Evolutionary conservation across 805 yeast species (phyloP), one percentile per base, ranked within the genome.

Genomic region (Suhomyces prunicola): DNA sequence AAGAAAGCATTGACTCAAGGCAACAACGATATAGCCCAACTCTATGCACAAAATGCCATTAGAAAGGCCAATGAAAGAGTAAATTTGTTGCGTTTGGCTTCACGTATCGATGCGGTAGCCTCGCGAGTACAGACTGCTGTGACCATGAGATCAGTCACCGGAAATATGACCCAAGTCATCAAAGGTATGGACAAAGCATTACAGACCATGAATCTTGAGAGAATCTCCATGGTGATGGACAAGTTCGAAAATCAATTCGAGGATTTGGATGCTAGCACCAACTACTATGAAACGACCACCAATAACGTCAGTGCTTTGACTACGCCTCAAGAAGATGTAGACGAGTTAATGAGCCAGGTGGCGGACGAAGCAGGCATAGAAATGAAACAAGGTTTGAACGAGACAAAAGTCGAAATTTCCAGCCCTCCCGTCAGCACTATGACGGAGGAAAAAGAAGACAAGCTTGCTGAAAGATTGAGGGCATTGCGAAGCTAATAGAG

Each of bases 311-410:
- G 89, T 62, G 97, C 97, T 0, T 80, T 88, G 50, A 81, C 88
- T 36, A 92, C 96, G 4, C 98, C 97, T 6, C 97, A 90, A 67
- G 98, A 93, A 53, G 94, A 92, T 57, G 99, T 93, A 35, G 97
- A 94, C 65, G 81, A 87, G 55, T 76, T 93, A 65, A 81, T 93
- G 88, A 90, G 80, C 64, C 90, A 89, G 68, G 92, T 94, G 13
- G 98, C 98, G 0, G 98, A 93, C 67, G 98, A 93, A 67, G 97
- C 97, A 0, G 99, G 99, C 2, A 76, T 94, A 44, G 98, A 94
- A 67, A 78, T 92, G 76, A 86, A 86, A 62, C 97, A 92, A 62
- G 87, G 90, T 48, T 82, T 96, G 57, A 82, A 82, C 46, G 88
- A 83, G 56, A 83, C 90, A 13, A 74, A 80, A 60, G 81, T 83